These are phyloP conservation scores for Stagonosporopsis rhizophila DNA, from an alignment of 2,329 filamentous ascomycete genomes.

Conservation along the genomic window DNA sequence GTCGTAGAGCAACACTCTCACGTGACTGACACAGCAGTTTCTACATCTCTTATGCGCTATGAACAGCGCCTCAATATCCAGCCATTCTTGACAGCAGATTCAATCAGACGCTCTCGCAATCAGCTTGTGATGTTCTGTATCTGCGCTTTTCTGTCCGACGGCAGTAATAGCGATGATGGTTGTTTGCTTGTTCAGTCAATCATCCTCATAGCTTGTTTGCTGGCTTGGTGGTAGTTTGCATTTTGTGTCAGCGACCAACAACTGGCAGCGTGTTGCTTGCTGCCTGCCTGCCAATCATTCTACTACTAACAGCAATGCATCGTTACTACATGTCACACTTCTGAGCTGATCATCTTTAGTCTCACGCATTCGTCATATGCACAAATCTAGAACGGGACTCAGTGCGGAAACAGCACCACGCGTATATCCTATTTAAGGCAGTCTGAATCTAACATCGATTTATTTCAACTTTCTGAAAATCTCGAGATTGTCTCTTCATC, in stretches of 20 bases:
- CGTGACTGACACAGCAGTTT: not conserved
- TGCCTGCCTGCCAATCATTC: not conserved
- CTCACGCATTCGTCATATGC: not conserved
- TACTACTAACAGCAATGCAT: not conserved
- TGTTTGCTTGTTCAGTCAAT: slow-evolving; percentile 8
- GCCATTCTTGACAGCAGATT: not conserved
- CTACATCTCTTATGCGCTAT: not conserved
- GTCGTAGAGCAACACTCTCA: not conserved
- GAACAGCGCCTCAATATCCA: not conserved
- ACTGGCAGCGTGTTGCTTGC: not conserved
- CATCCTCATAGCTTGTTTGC: slow-evolving; percentile 9
- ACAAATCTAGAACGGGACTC: not conserved
- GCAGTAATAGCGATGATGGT: not conserved
- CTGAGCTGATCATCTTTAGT: not conserved
- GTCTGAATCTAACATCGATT: too few species aligned
- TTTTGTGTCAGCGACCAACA: not conserved
- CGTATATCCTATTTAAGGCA: not conserved
- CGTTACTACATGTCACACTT: not conserved
- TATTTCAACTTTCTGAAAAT: not conserved
- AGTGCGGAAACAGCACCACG: not conserved
- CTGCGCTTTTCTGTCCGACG: not conserved
- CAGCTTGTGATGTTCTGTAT: not conserved
- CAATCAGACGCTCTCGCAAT: not conserved
- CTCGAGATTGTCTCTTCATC: not conserved
- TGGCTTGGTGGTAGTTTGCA: not conserved